Base-by-base conservation (phyloP, 768 basidiomycete genomes). In the Botryobasidium botryosum region DNA sequence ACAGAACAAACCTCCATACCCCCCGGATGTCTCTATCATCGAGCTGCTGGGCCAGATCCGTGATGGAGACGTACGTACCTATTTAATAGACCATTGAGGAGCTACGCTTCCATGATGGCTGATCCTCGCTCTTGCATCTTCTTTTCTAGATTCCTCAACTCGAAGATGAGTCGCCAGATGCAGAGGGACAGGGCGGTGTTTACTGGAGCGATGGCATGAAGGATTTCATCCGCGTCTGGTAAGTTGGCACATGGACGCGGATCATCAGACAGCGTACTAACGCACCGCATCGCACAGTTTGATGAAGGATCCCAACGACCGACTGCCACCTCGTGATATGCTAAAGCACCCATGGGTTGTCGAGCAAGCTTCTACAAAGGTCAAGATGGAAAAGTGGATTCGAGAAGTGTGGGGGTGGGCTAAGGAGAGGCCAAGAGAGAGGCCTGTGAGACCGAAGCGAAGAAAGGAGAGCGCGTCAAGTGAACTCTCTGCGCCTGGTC, bases 1-100 rank as follows among this genome's bases (percentile, higher is more conserved):
- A 4, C 75, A 85, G 56, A 94, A 92, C 55, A 75, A 82, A 33
- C 96, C 94, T 68, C 94, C 94, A 7, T 97, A 94, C 66, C 83
- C 90, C 2, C 75, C 72, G 29, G 87, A 94, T 57, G 68, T 94
- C 24, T 58, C 85, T 4, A 77, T 86, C n/a, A 92, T 97, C 59
- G 92, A 96, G 57, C 67, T 96, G 43, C 75, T 96, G 65, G 79
- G 86, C n/a, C n/a, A n/a, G n/a, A n/a, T n/a, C n/a, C 62, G 76
- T 87, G 56, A 90, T 94, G 75, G 79, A 57, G 80, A 83, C 64
- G 80, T 79, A 50, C 46, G 70, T 63, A 41, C 5, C 10, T 40
- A 35, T 40, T 23, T 39, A 41, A 28, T 6, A 26, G 12, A n/a
- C n/a, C n/a, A n/a, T n/a, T n/a, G n/a, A n/a, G n/a, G n/a, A n/a